These are phyloP conservation scores for Aspergillus flavus DNA, from an alignment of 2,329 filamentous ascomycete species.

Conservation along the genomic window DNA sequence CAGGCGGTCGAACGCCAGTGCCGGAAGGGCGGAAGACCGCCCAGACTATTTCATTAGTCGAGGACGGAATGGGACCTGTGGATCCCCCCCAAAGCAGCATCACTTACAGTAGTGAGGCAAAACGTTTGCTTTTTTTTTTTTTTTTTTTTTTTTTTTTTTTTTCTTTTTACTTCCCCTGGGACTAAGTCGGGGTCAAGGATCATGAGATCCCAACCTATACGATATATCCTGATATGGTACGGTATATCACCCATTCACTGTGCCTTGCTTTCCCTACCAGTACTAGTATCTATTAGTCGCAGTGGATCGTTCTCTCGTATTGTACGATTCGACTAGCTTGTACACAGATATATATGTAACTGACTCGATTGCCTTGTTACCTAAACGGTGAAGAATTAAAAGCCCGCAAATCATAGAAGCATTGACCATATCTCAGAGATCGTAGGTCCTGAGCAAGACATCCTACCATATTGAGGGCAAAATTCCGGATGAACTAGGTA, in stretches of 20 bases:
- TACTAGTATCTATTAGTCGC: not conserved
- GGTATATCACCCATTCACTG: not conserved
- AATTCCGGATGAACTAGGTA: not conserved
- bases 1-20: constrained; percentile 9
- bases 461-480: not conserved
- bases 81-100: not conserved
- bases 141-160: not conserved
- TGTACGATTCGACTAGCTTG: not conserved
- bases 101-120: constrained; percentile 6
- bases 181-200: not conserved
- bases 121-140: not conserved
- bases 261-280: not conserved
- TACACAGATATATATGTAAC: not conserved
- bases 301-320: not conserved
- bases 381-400: not conserved
- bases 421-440: not conserved
- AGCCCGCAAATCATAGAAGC: not conserved
- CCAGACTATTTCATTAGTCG: not conserved
- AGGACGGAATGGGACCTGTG: not conserved
- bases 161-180: not conserved
- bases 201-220: not conserved
- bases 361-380: no score
- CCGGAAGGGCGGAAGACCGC: constrained; percentile 4
- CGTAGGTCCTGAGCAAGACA: not conserved
- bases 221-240: not conserved